Conservation (phyloP, 108 stramenopile genomes). For the Chaetoceros tenuissimus region DNA sequence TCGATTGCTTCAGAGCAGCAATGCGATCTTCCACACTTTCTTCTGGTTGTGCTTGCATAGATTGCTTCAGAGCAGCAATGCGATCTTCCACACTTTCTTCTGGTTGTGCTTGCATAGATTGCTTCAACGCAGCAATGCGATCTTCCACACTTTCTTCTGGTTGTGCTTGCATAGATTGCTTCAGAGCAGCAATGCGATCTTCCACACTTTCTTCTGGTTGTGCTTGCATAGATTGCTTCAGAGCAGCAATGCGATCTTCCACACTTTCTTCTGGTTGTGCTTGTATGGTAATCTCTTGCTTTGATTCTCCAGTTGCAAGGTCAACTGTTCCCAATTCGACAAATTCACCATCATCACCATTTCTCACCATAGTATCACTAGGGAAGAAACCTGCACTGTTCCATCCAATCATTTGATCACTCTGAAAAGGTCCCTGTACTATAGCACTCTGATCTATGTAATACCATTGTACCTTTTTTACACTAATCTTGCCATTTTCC, state of each 20-base stretch:
- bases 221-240: not conserved
- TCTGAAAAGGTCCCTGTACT: constrained; percentile 70
- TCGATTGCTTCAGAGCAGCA: no score
- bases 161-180: not conserved
- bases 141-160: constrained; percentile 1
- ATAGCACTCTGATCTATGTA: constrained; percentile 52
- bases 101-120: not conserved
- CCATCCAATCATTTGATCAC: constrained; percentile 49
- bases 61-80: no score
- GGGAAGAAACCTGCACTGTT: constrained; percentile 53
- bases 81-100: no score
- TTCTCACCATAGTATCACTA: constrained; percentile 17
- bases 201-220: not conserved
- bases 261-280: not conserved
- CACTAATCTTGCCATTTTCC: not conserved
- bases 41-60: not conserved
- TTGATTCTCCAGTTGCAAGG: not conserved
- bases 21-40: not conserved
- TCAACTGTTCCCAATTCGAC: constrained; percentile 19
- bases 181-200: constrained; percentile 5
- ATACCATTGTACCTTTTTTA: constrained; percentile 30
- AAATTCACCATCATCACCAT: constrained; percentile 13
- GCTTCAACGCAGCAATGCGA: constrained; percentile 6
- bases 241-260: not conserved
- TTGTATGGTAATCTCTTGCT: not conserved